Percentiles rank a stretch among this genome's conserved stretches.
phyloP scores from a whole-genome alignment of 192 early-diverging fungal genomes.

The Tieghemiomyces parasiticus region DNA sequence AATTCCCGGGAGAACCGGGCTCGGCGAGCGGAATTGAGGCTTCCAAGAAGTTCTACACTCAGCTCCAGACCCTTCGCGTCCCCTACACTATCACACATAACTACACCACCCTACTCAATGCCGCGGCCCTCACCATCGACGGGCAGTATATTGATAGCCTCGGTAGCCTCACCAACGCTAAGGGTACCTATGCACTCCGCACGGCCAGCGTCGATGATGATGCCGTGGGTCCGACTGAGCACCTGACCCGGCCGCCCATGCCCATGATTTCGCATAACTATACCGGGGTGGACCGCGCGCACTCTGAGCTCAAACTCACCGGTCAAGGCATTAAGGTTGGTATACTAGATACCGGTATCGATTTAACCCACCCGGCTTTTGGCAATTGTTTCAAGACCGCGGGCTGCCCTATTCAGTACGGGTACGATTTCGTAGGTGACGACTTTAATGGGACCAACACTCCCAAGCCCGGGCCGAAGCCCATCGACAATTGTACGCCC shows the following conservation, averaged over 20 bases:
- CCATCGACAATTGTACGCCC: conserved; percentile 29
- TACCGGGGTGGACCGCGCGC: neutral
- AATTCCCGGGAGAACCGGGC: neutral
- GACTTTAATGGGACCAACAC: conserved; percentile 34
- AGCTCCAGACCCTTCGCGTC: neutral
- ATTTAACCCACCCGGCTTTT: neutral
- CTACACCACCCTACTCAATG: neutral
- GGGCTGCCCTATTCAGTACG: neutral
- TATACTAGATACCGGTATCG: neutral
- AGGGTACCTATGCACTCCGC: neutral
- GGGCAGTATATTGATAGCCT: neutral
- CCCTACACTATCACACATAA: neutral
- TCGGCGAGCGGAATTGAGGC: neutral
- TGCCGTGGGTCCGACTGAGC: neutral
- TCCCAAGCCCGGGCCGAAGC: conserved; percentile 14
- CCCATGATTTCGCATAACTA: neutral
- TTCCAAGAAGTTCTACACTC: neutral
- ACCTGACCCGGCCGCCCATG: neutral
- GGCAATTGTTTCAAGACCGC: neutral
- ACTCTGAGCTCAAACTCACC: neutral
- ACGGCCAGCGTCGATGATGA: neutral
- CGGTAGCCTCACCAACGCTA: neutral
- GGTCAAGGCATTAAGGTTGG: conserved; percentile 2
- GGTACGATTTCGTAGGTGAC: neutral
- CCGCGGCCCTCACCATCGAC: neutral